Base-by-base conservation (phyloP, 2,329 filamentous ascomycete species). In the Colletotrichum endophyticum region DNA sequence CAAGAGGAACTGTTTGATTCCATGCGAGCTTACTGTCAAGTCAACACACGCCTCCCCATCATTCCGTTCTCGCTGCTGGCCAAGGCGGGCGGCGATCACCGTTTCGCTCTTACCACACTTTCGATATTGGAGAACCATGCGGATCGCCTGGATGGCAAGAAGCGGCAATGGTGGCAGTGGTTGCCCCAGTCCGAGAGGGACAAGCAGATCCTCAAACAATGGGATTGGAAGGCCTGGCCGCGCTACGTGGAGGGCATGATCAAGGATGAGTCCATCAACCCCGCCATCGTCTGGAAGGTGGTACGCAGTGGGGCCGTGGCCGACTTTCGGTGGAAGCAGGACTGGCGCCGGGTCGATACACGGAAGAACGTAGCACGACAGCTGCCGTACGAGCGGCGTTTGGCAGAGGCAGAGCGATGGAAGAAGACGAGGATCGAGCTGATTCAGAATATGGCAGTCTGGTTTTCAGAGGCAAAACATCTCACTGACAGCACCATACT, bases 211-310 rank as follows among this genome's bases (percentile, higher is more conserved):
- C 64, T 70, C 4, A 79, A 6, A 6, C 32, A 13, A 27, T 84
- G 84, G 81, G 66, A 80, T 19, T 86, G 84, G 84, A 79, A 79
- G 16, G 66, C 79, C 15, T 87, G 85, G 85, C 74, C 72, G 22
- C 79, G 78, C 6, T 82, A 85, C 70, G 59, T 81, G 6, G 79
- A 85, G 53, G 64, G 71, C 30, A 83, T 87, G 75, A 81, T 86
- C 75, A 80, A 80, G 49, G 84, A 86, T 68, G 73, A 80, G 5
- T 66, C 79, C 8, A 44, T 85, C 15, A 71, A 77, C 8, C 39
- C 78, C 12, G 25, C 36, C 19, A 67, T 78, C 9, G 78, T 84
- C 12, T 85, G 83, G 83, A 74, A 79, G 32, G 70, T 83, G 25
- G 75, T 85, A 25, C 76, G 80, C 36, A 75, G 82, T 25, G 53